Evolutionary conservation across 169 alveolate species (phyloP).

Genomic region (Ichthyophthirius multifiliis): DNA sequence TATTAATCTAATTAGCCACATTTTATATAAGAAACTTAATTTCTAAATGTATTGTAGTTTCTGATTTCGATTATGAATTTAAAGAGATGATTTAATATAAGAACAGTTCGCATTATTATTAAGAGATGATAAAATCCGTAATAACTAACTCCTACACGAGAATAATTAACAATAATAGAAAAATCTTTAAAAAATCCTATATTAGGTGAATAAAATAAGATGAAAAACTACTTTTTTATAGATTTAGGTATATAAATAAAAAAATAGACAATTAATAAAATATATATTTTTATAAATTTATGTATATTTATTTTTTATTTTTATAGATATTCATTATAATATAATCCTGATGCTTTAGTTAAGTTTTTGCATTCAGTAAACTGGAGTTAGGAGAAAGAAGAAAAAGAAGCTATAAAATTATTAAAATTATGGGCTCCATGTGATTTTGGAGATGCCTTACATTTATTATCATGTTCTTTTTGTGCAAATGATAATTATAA

Average conservation of each 20-base stretch:
- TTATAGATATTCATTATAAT: constrained; percentile 23
- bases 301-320: not conserved
- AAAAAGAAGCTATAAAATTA: constrained; percentile 66
- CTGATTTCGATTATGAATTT: constrained; percentile 38
- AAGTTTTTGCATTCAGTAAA: constrained; percentile 71
- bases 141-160: constrained; percentile 12
- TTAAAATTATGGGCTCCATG: constrained; percentile 71
- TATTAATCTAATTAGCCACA: too few species aligned
- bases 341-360: constrained; percentile 61
- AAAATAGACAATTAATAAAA: too few species aligned
- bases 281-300: too few species aligned
- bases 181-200: constrained; percentile 18
- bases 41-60: constrained; percentile 1
- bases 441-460: constrained; percentile 79
- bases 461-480: constrained; percentile 67
- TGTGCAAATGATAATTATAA: constrained; percentile 67
- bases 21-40: constrained; percentile 1
- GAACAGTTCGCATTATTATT: constrained; percentile 4
- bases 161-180: constrained; percentile 6
- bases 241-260: constrained; percentile 18
- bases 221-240: constrained; percentile 26
- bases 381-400: constrained; percentile 81
- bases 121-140: constrained; percentile 31
- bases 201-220: constrained; percentile 26
- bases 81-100: constrained; percentile 11